Evolutionary conservation across 2,329 filamentous ascomycete genomes (phyloP), one percentile per base, ranked within the genome.

Genomic region (Trichoderma koningiopsis): DNA sequence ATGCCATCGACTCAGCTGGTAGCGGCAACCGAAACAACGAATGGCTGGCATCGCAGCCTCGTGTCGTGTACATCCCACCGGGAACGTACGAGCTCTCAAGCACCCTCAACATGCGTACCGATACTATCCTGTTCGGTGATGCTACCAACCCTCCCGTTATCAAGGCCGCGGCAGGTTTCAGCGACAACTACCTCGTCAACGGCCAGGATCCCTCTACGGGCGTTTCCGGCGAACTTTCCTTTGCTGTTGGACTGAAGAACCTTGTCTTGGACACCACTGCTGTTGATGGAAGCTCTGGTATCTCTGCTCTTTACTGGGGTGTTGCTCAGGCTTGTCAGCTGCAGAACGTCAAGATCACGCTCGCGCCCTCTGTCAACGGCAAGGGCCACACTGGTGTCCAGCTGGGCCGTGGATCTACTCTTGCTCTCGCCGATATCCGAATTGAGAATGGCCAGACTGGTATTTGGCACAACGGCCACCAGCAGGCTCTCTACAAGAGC

Each of bases 71-170:
- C 64, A 77, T 83, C 57, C 81, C 81, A 0, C 76, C 81, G 1
- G 82, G 81, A 53, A 82, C 79, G 5, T 84, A 84, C 70, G 73
- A 76, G 56, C 74, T 84, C 67, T 76, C 73, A 69, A 67, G 76
- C 59, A 82, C 81, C 1, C 80, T 83, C 43, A 68, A 74, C 8
- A 80, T 83, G 78, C 79, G 81, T 55, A 82, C 82, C 0, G 82
- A 83, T 60, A 84, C 81, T 5, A 80, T 83, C 40, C 71, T 84
- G 58, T 82, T 84, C 78, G 82, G 82, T 22, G 82, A 83, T 70
- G 78, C 81, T 2, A 81, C 78, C 5, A 76, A 83, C 52, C 81
- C 81, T 31, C 82, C 81, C 4, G 75, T 78, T 6, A 76, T 83
- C 70, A 82, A 81, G 74, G 80, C 81, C 4, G 77, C 79, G 19